Evolutionary conservation across 257 asterid genomes (phyloP).

Genomic region (Rehmannia glutinosa): DNA sequence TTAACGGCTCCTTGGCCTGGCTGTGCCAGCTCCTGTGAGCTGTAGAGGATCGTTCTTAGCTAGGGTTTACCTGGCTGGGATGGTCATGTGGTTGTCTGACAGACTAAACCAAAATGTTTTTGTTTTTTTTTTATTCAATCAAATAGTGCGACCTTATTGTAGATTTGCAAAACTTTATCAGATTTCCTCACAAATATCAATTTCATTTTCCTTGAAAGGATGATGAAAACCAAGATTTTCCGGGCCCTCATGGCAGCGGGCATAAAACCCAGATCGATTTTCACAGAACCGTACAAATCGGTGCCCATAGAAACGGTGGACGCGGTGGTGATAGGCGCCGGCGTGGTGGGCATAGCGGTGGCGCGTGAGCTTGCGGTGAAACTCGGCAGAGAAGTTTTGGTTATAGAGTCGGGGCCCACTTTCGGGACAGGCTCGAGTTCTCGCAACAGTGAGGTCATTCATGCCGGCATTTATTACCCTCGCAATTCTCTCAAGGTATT

Average conservation of each 20-base stretch:
- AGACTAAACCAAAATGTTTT: too few relatives aligned
- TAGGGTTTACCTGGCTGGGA: background rate
- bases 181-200: too few relatives aligned
- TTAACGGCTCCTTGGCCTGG: too few relatives aligned
- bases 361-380: slow-evolving; percentile 76
- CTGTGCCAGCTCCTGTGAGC: too few relatives aligned
- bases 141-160: too few relatives aligned
- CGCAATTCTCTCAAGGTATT: slow-evolving; percentile 69
- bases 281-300: slow-evolving; percentile 15
- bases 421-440: slow-evolving; percentile 80
- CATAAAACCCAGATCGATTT: slow-evolving; percentile 19
- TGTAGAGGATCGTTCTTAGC: slow-evolving; percentile 17
- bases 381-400: slow-evolving; percentile 64
- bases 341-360: slow-evolving; percentile 83
- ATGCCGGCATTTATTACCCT: slow-evolving; percentile 87
- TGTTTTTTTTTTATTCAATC: too few relatives aligned
- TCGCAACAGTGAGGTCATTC: slow-evolving; percentile 91
- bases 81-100: too few relatives aligned
- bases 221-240: slow-evolving; percentile 22
- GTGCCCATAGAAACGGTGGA: slow-evolving; percentile 55
- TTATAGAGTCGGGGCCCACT: slow-evolving; percentile 70
- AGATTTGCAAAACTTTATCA: too few relatives aligned
- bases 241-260: slow-evolving; percentile 12
- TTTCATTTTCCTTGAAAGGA: background rate
- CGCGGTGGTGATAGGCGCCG: slow-evolving; percentile 85